Base-by-base conservation (phyloP, 768 basidiomycete genomes). In the Xerocomellus dryophilus region DNA sequence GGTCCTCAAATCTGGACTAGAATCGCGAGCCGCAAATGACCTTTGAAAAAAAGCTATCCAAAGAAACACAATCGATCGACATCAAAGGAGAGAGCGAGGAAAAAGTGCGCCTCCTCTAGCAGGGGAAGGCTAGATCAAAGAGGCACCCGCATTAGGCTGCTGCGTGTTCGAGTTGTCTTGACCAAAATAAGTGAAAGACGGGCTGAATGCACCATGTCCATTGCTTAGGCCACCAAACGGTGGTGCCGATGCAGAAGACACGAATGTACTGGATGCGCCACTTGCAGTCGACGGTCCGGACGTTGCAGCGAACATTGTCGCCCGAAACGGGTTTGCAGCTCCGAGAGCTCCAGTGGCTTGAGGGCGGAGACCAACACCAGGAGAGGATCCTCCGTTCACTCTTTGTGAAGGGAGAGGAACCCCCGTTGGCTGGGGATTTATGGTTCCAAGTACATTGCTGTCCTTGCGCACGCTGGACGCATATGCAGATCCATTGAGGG, bases 321-420 rank as follows among this genome's bases (percentile, higher is more conserved):
- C 79, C 47, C 84, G 78, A 69, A 86, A 86, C n/a, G 84, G 84
- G 54, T 85, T 86, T 4, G 80, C 80, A 18, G 62, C 71, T 7
- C 76, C 76, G 14, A 73, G 66, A 43, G 70, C 53, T 3, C 85
- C 85, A 20, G 84, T 87, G 58, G 79, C 76, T 62, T 87, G 85
- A 14, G 84, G 81, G 44, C 84, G 73, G 29, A 86, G 72, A 18
- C 65, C 67, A 36, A 75, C 72, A 25, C 81, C 82, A n/a, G 78
- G 54, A 0, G 72, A 67, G 25, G 58, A 52, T 43, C 58, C 63
- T 41, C 57, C 65, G 12, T 61, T 61, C 43, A 38, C 9, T 27
- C 53, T 49, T 17, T 56, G 59, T 39, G 58, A 55, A 38, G 45
- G 11, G 2, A 50, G 25, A 8, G 47, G 27, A 5, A 63, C 21